phyloP scores from a whole-genome alignment of 805 yeast genomes.

The Starmerella scarabaei region DNA sequence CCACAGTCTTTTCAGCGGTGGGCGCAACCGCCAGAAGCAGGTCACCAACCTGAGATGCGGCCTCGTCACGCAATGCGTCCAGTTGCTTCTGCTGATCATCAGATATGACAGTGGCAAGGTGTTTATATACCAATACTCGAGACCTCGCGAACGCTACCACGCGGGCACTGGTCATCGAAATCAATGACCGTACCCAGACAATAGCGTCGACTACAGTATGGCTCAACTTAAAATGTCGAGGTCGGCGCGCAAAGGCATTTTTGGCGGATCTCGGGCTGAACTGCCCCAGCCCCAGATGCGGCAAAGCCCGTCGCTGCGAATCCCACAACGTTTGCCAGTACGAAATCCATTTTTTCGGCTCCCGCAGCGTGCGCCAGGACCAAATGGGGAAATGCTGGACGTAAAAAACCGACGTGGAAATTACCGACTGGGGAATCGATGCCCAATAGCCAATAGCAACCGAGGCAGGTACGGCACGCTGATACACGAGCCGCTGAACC shows the following conservation, averaged over 20 bases:
- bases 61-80: slow-evolving; percentile 1
- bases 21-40: neutral
- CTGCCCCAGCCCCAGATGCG: neutral
- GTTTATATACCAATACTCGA: neutral
- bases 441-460: slow-evolving; percentile 20
- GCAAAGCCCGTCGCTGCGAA: neutral
- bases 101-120: neutral
- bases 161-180: neutral
- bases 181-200: neutral
- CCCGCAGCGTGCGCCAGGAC: neutral
- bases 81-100: slow-evolving; percentile 1
- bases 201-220: neutral
- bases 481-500: slow-evolving; percentile 9
- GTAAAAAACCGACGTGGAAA: slow-evolving; percentile 12
- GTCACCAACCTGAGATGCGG: slow-evolving; percentile 15
- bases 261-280: neutral
- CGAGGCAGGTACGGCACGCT: slow-evolving; percentile 16
- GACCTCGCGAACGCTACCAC: neutral
- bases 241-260: neutral
- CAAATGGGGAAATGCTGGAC: slow-evolving; percentile 14
- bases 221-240: neutral
- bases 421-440: slow-evolving; percentile 2
- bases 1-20: neutral
- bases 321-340: neutral
- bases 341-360: neutral